These are phyloP conservation scores for Aciculosporium take DNA, from an alignment of 2,329 filamentous ascomycete species.

Conservation along the genomic window DNA sequence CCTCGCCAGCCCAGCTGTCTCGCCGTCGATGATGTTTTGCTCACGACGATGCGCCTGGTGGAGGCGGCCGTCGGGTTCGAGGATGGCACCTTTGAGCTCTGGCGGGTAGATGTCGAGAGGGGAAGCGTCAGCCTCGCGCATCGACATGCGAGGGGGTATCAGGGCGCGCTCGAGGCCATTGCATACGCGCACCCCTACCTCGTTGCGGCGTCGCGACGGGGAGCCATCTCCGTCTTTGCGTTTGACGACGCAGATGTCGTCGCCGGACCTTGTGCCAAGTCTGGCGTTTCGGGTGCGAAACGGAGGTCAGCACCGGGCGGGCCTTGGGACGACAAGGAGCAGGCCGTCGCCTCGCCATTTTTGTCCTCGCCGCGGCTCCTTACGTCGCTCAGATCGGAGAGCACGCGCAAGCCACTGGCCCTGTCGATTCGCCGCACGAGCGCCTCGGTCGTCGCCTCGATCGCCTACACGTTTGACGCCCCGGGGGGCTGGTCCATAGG, in stretches of 20 bases:
- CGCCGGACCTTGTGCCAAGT: background rate
- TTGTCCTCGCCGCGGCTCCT: constrained; percentile 35
- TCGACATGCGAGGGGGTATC: constrained; percentile 45
- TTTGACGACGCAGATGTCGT: constrained; percentile 28
- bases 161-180: constrained; percentile 53
- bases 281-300: background rate
- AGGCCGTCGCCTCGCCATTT: background rate
- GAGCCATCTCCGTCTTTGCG: constrained; percentile 63
- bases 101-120: constrained; percentile 37
- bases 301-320: background rate
- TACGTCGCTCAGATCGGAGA: constrained; percentile 68
- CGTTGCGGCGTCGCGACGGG: constrained; percentile 61
- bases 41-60: constrained; percentile 28
- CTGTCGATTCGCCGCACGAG: constrained; percentile 63
- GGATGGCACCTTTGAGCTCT: constrained; percentile 59
- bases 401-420: constrained; percentile 62
- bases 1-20: constrained; percentile 42
- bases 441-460: constrained; percentile 57
- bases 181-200: constrained; percentile 64
- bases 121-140: constrained; percentile 36
- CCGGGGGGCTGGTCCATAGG: constrained; percentile 76
- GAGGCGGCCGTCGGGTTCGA: constrained; percentile 56
- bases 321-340: background rate
- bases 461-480: constrained; percentile 73
- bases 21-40: constrained; percentile 44